A percentile compares a stretch with the other conserved stretches of the same genome.
Conservation (phyloP, 768 basidiomycete genomes). For the Psilocybe subaeruginosa region DNA sequence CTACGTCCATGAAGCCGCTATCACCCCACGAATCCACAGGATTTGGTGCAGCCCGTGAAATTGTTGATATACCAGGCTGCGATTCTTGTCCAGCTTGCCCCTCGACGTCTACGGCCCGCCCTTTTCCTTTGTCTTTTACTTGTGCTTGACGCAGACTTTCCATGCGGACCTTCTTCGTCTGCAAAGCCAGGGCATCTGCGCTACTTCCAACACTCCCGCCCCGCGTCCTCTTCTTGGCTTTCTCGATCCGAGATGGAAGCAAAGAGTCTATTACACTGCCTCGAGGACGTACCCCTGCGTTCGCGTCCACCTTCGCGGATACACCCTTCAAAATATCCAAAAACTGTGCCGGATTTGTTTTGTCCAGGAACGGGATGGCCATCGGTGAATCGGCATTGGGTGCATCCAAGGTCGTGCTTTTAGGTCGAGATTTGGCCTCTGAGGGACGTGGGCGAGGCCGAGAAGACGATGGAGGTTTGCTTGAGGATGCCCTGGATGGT, state of each 20-base stretch:
- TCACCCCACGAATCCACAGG: no score
- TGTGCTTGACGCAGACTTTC: not conserved
- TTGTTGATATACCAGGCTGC: not conserved
- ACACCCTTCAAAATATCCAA: conserved; percentile 37
- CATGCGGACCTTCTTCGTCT: conserved; percentile 10
- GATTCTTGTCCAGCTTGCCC: not conserved
- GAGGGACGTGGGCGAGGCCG: conserved; percentile 18
- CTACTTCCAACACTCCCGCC: conserved; percentile 4
- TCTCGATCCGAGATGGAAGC: not conserved
- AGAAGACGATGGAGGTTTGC: conserved; percentile 1
- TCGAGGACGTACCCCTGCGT: conserved; percentile 2
- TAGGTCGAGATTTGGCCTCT: conserved; percentile 7
- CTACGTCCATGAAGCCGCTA: conserved; percentile 9
- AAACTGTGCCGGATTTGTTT: conserved; percentile 27
- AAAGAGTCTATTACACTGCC: not conserved
- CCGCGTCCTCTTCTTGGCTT: conserved; percentile 7
- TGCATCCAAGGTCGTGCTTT: not conserved
- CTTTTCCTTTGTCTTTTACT: conserved; percentile 11
- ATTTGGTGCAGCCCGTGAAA: not conserved
- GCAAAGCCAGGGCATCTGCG: not conserved
- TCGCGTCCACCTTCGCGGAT: conserved; percentile 23
- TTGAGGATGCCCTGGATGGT: not conserved
- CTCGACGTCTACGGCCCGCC: not conserved
- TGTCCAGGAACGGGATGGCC: conserved; percentile 20
- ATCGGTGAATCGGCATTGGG: not conserved